Evolutionary conservation across 75 land plant species (phyloP).

Genomic region (Cunninghamia lanceolata): DNA sequence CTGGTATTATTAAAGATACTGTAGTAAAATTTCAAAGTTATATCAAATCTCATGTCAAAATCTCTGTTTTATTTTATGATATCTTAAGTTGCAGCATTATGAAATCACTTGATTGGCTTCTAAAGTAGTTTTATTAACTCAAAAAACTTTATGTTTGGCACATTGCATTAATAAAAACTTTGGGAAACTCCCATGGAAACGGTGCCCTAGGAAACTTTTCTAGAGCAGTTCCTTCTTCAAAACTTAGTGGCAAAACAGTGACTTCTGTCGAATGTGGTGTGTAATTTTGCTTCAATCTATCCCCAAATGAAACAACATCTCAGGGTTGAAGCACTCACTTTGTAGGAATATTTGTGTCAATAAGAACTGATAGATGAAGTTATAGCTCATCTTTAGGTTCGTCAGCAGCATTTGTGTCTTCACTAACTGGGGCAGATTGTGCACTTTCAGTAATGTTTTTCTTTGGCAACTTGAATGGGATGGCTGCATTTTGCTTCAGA

Average conservation of each 20-base stretch:
- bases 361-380: no score
- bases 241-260: neutral
- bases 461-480: slow-evolving; percentile 87
- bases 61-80: neutral
- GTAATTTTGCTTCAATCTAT: neutral
- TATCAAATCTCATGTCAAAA: neutral
- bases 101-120: neutral
- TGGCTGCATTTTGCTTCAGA: slow-evolving; percentile 80
- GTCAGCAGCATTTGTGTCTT: neutral
- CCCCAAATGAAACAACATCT: neutral
- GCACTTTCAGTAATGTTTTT: slow-evolving; percentile 5
- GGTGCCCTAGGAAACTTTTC: neutral
- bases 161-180: neutral
- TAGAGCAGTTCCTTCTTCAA: neutral
- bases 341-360: neutral
- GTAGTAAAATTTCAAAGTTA: neutral
- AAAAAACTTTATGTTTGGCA: neutral
- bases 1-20: no score
- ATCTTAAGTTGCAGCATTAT: neutral
- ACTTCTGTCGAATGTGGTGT: neutral
- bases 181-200: slow-evolving; percentile 6
- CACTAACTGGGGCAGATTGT: neutral
- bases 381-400: slow-evolving; percentile 9
- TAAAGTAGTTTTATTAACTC: neutral
- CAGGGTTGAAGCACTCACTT: neutral